Evolutionary conservation across 805 yeast genomes (phyloP).

Genomic region (Saccharomycopsis selenospora): DNA sequence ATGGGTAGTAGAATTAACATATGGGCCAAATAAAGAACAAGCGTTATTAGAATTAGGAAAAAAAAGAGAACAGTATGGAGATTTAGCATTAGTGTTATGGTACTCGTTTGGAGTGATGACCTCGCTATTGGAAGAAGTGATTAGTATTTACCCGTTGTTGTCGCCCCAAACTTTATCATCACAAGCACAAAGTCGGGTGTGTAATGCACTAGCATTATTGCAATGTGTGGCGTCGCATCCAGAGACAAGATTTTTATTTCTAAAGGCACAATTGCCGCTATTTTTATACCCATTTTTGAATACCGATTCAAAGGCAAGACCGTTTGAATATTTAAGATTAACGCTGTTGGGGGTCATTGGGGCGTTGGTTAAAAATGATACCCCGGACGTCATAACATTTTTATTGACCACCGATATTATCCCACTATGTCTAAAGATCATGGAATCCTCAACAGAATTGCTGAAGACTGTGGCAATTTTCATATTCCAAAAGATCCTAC

Average conservation of each 20-base stretch:
- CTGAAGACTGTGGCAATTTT: slow-evolving; percentile 96
- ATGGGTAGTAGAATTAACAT: slow-evolving; percentile 84
- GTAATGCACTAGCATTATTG: slow-evolving; percentile 88
- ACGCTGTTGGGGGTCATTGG: slow-evolving; percentile 96
- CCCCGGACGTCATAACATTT: slow-evolving; percentile 90
- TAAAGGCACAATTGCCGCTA: slow-evolving; percentile 86
- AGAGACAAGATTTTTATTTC: slow-evolving; percentile 77
- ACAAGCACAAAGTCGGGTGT: slow-evolving; percentile 84
- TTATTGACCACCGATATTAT: slow-evolving; percentile 92
- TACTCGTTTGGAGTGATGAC: slow-evolving; percentile 96
- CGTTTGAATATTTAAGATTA: slow-evolving; percentile 87
- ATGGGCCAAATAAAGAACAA: slow-evolving; percentile 87
- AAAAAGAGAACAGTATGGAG: slow-evolving; percentile 91
- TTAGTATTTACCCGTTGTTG: slow-evolving; percentile 80
- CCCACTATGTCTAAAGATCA: slow-evolving; percentile 86
- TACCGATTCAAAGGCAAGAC: slow-evolving; percentile 83
- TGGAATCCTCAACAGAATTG: slow-evolving; percentile 91
- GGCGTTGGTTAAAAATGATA: slow-evolving; percentile 91
- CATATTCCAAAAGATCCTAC: slow-evolving; percentile 84
- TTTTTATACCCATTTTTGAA: slow-evolving; percentile 90
- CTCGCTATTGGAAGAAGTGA: slow-evolving; percentile 78
- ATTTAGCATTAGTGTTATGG: slow-evolving; percentile 89
- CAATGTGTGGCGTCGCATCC: slow-evolving; percentile 97
- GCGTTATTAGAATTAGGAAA: slow-evolving; percentile 89
- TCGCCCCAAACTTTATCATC: slow-evolving; percentile 83